Conservation (phyloP, 208 protist genomes). For the Acanthamoeba lenticulata region DNA sequence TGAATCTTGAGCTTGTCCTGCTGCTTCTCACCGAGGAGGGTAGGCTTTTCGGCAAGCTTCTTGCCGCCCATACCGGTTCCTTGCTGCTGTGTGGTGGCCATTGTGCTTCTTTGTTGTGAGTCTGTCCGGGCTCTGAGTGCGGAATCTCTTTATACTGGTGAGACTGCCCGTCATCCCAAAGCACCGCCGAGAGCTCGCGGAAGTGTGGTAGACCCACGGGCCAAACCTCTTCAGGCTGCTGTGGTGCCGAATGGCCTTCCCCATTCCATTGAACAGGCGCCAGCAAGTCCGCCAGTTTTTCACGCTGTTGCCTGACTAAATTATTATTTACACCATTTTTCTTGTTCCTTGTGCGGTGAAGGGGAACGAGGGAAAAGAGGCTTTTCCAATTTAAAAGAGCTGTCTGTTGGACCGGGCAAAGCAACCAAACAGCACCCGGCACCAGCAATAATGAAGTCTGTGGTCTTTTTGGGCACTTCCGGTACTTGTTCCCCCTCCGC, state of each 20-base stretch:
- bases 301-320: no score
- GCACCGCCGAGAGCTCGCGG: background rate
- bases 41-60: conserved; percentile 43
- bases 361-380: no score
- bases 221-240: no score
- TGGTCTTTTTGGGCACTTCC: conserved; percentile 54
- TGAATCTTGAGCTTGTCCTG: conserved; percentile 65
- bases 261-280: no score
- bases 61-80: background rate
- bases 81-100: conserved; percentile 14
- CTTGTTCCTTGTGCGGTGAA: no score
- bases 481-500: background rate
- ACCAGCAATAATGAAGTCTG: conserved; percentile 43
- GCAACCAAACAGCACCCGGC: no score
- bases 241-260: no score
- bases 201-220: background rate
- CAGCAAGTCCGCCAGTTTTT: no score
- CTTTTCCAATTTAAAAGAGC: no score
- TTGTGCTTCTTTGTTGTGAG: background rate
- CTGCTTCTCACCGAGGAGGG: background rate
- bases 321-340: no score
- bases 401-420: no score
- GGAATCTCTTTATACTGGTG: background rate
- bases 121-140: background rate
- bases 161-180: background rate